phyloP scores from a whole-genome alignment of 2,329 filamentous ascomycete genomes.

The Aspergillus uvarum region DNA sequence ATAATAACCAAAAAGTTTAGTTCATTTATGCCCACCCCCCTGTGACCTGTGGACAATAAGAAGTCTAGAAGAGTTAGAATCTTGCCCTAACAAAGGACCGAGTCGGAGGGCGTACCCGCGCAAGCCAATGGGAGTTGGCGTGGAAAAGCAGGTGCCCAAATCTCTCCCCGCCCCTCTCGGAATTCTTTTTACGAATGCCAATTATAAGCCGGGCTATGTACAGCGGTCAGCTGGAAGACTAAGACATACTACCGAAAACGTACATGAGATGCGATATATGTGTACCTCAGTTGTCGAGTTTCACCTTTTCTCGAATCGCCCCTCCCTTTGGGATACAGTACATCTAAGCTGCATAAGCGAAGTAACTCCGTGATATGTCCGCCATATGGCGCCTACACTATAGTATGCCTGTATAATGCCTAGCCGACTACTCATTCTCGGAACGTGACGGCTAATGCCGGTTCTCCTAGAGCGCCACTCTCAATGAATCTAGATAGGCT shows the following conservation, averaged over 20 bases:
- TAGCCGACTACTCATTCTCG: background rate
- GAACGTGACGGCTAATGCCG: background rate
- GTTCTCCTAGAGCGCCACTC: background rate
- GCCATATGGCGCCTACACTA: background rate
- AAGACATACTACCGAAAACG: background rate
- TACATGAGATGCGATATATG: background rate
- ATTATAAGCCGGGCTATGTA: background rate
- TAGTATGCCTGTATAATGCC: background rate
- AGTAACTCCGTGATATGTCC: background rate
- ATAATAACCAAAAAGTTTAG: constrained; percentile 1
- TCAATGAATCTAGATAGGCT: no score
- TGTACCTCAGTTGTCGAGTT: background rate
- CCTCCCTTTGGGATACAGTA: background rate
- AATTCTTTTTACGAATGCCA: background rate
- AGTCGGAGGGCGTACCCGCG: background rate
- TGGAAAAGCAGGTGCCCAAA: background rate
- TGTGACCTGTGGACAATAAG: background rate
- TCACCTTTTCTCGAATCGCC: background rate
- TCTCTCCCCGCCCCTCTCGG: background rate
- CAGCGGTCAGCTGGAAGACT: background rate
- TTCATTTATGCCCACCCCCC: background rate
- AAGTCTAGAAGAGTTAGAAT: background rate
- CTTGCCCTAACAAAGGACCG: background rate
- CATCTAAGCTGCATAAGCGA: background rate
- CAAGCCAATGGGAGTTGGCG: background rate